Percentiles rank a stretch among this genome's conserved stretches.
These are phyloP conservation scores for Citrus trifoliata DNA, from an alignment of 345 rosid species.

Conservation along the genomic window DNA sequence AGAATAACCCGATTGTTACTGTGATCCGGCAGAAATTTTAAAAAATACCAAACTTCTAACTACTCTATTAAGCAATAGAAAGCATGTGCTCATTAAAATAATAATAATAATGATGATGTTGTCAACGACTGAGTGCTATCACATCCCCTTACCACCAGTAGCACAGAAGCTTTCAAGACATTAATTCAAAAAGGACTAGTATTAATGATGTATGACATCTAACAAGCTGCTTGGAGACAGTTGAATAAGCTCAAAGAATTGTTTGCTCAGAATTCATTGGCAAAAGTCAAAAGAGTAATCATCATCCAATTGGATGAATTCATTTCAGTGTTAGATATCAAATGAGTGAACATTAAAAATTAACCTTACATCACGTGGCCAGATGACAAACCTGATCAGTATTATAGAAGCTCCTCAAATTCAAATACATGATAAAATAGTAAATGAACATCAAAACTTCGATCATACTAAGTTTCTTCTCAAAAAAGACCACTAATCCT, in stretches of 20 bases:
- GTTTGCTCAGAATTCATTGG: background rate
- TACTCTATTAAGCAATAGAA: background rate
- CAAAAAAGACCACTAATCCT: background rate
- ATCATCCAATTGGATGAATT: background rate
- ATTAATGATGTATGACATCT: background rate
- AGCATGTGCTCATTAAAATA: background rate
- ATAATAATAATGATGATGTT: background rate
- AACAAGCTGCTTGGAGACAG: background rate
- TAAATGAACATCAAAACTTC: background rate
- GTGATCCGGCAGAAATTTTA: background rate
- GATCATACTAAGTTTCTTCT: too few species aligned
- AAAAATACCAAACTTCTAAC: background rate
- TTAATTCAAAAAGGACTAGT: background rate
- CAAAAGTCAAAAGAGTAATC: background rate
- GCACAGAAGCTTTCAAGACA: background rate
- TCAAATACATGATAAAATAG: background rate
- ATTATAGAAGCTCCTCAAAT: background rate
- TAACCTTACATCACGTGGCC: background rate
- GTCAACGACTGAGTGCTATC: background rate
- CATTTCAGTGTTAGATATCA: background rate
- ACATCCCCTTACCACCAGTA: background rate
- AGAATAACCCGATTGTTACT: conserved; percentile 3
- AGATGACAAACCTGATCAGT: background rate
- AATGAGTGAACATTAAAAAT: background rate
- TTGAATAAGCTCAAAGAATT: background rate